Percentiles rank a stretch among this genome's conserved stretches.
Evolutionary conservation across 352 stramenopile species (phyloP).

Genomic region (Pythium grandisporangium): DNA sequence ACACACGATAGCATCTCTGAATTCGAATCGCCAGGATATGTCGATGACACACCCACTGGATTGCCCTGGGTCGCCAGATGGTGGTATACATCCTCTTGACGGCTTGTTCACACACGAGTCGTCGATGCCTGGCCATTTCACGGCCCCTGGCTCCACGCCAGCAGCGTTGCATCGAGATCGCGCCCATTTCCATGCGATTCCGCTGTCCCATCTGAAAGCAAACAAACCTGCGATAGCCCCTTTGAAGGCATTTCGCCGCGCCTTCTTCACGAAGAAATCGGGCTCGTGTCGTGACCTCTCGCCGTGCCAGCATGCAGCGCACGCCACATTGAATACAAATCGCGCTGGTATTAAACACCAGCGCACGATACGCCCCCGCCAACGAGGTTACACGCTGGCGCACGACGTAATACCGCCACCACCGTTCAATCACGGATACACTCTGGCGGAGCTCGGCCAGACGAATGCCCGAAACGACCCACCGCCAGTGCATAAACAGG

Average conservation of each 20-base stretch:
- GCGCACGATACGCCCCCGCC: slow-evolving; percentile 9
- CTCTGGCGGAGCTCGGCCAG: slow-evolving; percentile 10
- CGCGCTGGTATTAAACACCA: slow-evolving; percentile 12
- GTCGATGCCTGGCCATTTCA: background rate
- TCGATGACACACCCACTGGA: background rate
- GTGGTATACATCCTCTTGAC: background rate
- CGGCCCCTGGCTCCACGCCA: slow-evolving; percentile 16
- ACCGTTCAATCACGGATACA: slow-evolving; percentile 14
- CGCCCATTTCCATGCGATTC: slow-evolving; percentile 3
- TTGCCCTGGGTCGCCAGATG: slow-evolving; percentile 4
- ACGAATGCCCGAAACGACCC: slow-evolving; percentile 5
- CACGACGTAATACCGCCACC: slow-evolving; percentile 14
- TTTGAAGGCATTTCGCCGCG: slow-evolving; percentile 15
- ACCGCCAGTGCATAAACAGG: slow-evolving; percentile 7
- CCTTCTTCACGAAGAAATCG: slow-evolving; percentile 1
- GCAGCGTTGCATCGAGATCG: slow-evolving; percentile 11
- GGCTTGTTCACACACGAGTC: background rate
- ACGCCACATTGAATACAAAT: slow-evolving; percentile 12
- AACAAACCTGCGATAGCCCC: slow-evolving; percentile 14
- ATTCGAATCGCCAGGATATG: slow-evolving; percentile 4
- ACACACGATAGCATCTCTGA: slow-evolving; percentile 11
- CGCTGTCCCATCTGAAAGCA: slow-evolving; percentile 13
- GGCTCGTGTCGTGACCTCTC: slow-evolving; percentile 9
- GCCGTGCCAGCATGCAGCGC: slow-evolving; percentile 10
- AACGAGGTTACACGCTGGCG: slow-evolving; percentile 11